Evolutionary conservation across 768 basidiomycete species (phyloP), one percentile per base, ranked within the genome.

Genomic region (Jaapia argillacea): DNA sequence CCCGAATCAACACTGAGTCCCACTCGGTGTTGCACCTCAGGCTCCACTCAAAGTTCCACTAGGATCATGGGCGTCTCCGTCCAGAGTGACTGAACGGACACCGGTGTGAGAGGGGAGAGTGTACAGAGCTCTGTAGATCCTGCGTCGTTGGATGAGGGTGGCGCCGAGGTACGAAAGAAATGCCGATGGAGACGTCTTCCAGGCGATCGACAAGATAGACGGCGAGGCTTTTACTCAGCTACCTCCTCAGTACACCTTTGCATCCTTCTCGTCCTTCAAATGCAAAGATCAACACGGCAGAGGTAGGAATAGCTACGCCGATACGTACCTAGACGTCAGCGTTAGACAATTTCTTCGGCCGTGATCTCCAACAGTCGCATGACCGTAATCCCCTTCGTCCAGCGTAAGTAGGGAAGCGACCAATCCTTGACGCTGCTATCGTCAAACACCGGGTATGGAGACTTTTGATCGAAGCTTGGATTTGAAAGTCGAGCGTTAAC

Each of bases 51-150:
- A 75, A 0, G 87, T 93, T 5, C 94, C 94, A 5, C 85, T 85
- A 2, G 96, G 94, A 49, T 99, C 96, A 59, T 99, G 98, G 7
- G 96, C 78, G 55, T 98, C 96, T 2, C 96, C 96, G 2, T 89
- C 83, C 18, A 96, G 69, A 5, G 96, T 99, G 38, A 98, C 92
- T 6, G 88, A 92, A 41, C 81, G 81, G 40, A 86, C 79, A 6
- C 77, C 69, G 18, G 71, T 69, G 13, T 71, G 6, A 77, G 68
- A 16, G 57, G 63, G 44, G 79, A 68, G 67, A 97, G 98, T 0
- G 96, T 96, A 35, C 96, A 86, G 0, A 66, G 62, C 57, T 90
- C 89, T 1, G 96, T 96, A 0, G 91, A 72, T 16, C 81, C 80
- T 2, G 91, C 76, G 51, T 94, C 90, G 39, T 81, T 79, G 58